phyloP scores from a whole-genome alignment of 202 grass and related monocot species.

The Cymbopogon flexuosus region DNA sequence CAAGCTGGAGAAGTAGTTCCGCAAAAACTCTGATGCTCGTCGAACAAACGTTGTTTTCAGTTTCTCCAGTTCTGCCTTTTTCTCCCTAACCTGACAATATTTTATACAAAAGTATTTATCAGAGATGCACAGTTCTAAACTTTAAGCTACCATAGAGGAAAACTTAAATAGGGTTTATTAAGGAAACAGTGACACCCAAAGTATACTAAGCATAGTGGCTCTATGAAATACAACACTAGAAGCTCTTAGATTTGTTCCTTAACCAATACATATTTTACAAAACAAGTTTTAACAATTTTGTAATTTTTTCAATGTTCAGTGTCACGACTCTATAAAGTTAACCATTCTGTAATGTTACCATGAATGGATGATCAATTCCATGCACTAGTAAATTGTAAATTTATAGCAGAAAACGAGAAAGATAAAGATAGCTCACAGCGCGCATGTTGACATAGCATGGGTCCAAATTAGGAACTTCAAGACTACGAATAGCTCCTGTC shows the following conservation, averaged over 20 bases:
- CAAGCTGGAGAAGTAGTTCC: conserved; percentile 96
- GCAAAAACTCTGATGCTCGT: conserved; percentile 89
- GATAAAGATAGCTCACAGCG: conserved; percentile 58
- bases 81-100: conserved; percentile 68
- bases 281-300: neutral
- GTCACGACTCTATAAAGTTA: conserved; percentile 1
- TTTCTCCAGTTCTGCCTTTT: conserved; percentile 79
- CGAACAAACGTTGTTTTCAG: conserved; percentile 89
- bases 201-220: neutral
- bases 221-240: conserved; percentile 5
- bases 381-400: conserved; percentile 18
- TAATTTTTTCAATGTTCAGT: neutral
- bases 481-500: conserved; percentile 67
- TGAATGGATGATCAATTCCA: neutral
- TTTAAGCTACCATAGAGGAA: conserved; percentile 3
- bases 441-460: conserved; percentile 80
- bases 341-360: conserved; percentile 6
- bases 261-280: neutral
- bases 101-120: neutral
- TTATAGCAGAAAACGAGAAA: neutral
- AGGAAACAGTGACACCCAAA: conserved; percentile 4
- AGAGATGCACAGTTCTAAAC: neutral
- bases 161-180: conserved; percentile 1
- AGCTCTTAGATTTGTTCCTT: neutral
- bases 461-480: conserved; percentile 95